Evolutionary conservation across 768 basidiomycete species (phyloP), one percentile per base, ranked within the genome.

Genomic region (Termitomyces sp.): DNA sequence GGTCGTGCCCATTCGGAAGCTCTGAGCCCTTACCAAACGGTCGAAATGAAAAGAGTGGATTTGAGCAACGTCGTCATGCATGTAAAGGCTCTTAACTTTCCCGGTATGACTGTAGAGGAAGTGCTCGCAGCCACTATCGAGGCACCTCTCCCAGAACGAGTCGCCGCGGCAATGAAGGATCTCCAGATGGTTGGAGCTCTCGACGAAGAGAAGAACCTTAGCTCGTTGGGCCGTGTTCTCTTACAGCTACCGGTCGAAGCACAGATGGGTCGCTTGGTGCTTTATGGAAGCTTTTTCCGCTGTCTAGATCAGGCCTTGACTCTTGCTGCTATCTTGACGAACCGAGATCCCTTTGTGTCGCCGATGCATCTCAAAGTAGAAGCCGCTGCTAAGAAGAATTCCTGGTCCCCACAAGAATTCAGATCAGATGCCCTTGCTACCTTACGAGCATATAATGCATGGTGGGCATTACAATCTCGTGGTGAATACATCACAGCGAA

Each of bases 31-130:
- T 89, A 96, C 69, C 94, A 95, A 72, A 88, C 88, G 1, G 96
- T 97, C 40, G 96, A 97, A 78, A 98, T 98, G 94, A 93, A 93
- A 71, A 83, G 94, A 38, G 85, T 89, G 13, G 94, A 95, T 73
- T 72, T 96, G 66, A 91, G 87, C 67, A 94, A 94, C 69, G 89
- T 96, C 51, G 93, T 96, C 16, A 98, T 98, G 95, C 95, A 95
- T 70, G 85, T 98, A 73, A 97, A 96, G 69, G 94, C 94, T 9
- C 82, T 97, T 39, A 88, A 93, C 71, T 90, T 97, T 71, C 91
- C 92, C 7, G 86, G 84, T 48, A 86, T 94, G 86, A 75, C 85
- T 33, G 91, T 94, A 7, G 91, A 96, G 68, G 90, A 96, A 62
- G 94, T 97, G 22, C 80, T 98, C 39, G 86, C 84, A 1, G 87